phyloP scores from a whole-genome alignment of 164 flowering plant genomes.

The Vitis rotundifolia region DNA sequence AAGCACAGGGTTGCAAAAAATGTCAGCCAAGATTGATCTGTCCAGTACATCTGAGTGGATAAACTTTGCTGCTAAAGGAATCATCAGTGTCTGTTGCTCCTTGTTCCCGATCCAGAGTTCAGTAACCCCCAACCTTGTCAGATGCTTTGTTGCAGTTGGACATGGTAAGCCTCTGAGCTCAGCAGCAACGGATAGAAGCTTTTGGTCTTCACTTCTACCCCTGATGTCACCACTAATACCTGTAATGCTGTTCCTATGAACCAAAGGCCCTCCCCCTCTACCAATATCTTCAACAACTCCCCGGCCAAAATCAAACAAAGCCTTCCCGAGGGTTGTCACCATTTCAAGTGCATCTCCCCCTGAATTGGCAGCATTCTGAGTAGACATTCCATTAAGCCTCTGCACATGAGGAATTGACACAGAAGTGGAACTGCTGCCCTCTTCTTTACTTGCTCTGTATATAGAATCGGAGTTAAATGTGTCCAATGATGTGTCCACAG shows the following conservation, averaged over 20 bases:
- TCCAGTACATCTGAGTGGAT: conserved; percentile 71
- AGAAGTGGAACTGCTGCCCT: conserved; percentile 23
- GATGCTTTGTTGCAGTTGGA: conserved; percentile 73
- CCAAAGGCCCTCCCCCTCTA: conserved; percentile 55
- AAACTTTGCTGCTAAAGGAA: conserved; percentile 68
- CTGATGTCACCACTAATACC: conserved; percentile 20
- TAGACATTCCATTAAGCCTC: conserved; percentile 33
- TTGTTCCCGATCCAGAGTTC: conserved; percentile 85
- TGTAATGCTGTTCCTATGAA: conserved; percentile 27
- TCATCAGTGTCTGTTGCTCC: conserved; percentile 75
- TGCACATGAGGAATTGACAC: conserved; percentile 26
- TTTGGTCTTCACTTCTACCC: conserved; percentile 32
- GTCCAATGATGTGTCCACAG: conserved; percentile 23
- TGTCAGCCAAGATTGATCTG: conserved; percentile 50
- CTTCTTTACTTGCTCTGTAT: conserved; percentile 15
- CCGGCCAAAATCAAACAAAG: conserved; percentile 84
- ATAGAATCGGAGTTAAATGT: conserved; percentile 14
- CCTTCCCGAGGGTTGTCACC: conserved; percentile 83
- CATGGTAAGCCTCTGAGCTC: conserved; percentile 85
- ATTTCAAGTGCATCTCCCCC: conserved; percentile 87
- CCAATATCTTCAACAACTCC: conserved; percentile 97
- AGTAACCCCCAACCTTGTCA: conserved; percentile 58
- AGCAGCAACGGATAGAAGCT: conserved; percentile 41
- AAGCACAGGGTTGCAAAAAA: conserved; percentile 47
- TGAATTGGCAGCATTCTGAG: conserved; percentile 44